phyloP scores from a whole-genome alignment of 164 flowering plant genomes.

The Kingdonia uniflora region DNA sequence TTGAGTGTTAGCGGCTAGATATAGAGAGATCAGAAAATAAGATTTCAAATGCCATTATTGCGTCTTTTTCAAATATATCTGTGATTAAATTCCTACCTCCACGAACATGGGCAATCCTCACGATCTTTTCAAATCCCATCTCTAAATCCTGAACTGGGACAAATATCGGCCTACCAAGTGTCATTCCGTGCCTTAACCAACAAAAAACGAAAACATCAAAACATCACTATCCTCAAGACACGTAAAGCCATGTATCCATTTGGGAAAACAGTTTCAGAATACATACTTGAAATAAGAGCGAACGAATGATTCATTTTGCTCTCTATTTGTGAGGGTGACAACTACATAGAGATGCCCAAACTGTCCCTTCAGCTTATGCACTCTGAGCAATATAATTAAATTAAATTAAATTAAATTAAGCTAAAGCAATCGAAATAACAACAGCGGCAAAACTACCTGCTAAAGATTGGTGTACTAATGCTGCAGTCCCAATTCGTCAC shows the following conservation, averaged over 20 bases:
- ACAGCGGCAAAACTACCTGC: conserved; percentile 33
- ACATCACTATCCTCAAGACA: neutral
- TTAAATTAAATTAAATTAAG: conserved; percentile 9
- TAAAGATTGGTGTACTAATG: conserved; percentile 25
- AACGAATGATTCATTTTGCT: conserved; percentile 70
- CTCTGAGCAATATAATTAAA: conserved; percentile 37
- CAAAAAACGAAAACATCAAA: no score
- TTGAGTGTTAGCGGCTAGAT: no score
- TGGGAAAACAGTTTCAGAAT: neutral
- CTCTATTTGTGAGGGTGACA: conserved; percentile 56
- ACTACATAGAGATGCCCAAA: conserved; percentile 72
- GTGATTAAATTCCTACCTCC: conserved; percentile 42
- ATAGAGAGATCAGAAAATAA: no score
- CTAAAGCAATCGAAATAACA: neutral
- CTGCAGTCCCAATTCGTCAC: conserved; percentile 52
- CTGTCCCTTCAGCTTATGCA: conserved; percentile 61
- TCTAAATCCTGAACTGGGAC: conserved; percentile 67
- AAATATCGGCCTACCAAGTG: conserved; percentile 76
- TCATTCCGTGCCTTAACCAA: conserved; percentile 50
- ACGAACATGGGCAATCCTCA: conserved; percentile 75
- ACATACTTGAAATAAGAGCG: conserved; percentile 77
- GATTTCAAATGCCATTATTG: no score
- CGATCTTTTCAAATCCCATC: conserved; percentile 96
- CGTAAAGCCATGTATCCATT: neutral
- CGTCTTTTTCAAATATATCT: no score